phyloP scores from a whole-genome alignment of 2,329 filamentous ascomycete species.

The Pseudogymnoascus sp. region DNA sequence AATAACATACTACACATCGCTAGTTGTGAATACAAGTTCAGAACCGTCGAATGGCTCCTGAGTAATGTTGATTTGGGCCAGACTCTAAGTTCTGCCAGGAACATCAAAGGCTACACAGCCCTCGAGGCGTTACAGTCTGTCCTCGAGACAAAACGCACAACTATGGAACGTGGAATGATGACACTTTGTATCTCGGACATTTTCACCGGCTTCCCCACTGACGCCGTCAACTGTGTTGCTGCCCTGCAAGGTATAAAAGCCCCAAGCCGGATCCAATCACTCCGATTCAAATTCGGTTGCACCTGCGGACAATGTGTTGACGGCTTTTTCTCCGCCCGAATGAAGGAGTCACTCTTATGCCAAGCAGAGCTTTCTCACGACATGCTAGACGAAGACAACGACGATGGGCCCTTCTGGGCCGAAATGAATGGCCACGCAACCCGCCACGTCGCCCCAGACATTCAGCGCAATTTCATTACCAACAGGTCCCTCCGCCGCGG shows the following conservation, averaged over 20 bases:
- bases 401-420: background rate
- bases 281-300: conserved; percentile 30
- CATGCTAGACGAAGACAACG: background rate
- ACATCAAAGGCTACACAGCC: conserved; percentile 28
- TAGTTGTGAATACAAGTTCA: conserved; percentile 12
- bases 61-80: conserved; percentile 15
- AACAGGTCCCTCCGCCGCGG: background rate
- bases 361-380: background rate
- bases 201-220: conserved; percentile 21
- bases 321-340: conserved; percentile 33
- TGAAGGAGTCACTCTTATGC: conserved; percentile 19
- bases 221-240: conserved; percentile 24
- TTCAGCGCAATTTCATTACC: background rate
- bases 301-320: conserved; percentile 31
- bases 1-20: conserved; percentile 18
- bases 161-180: background rate
- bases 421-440: background rate
- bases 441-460: background rate
- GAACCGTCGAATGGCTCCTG: conserved; percentile 24
- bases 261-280: conserved; percentile 13
- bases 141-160: conserved; percentile 26
- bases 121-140: conserved; percentile 25
- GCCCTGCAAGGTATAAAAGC: conserved; percentile 18
- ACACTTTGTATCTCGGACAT: background rate
- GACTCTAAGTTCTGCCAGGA: conserved; percentile 18